phyloP scores from a whole-genome alignment of 371 early-diverging fungal genomes.

The Thermomucor indicae-seudaticae region DNA sequence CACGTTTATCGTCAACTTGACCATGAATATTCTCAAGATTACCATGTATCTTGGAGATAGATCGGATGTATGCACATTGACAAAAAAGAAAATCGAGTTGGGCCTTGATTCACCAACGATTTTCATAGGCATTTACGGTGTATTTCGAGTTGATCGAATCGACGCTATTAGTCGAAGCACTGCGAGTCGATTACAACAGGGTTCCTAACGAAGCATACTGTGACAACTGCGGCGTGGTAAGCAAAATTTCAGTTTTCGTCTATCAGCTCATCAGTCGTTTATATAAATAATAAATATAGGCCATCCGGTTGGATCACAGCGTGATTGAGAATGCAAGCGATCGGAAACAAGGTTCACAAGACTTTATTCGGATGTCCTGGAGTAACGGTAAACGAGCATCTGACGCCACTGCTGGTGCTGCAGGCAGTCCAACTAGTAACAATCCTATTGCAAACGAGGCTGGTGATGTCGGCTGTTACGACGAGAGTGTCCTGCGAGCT shows the following conservation, averaged over 20 bases:
- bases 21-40: conserved; percentile 40
- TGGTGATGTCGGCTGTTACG: no score
- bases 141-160: conserved; percentile 42
- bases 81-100: no score
- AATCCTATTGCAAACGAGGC: no score
- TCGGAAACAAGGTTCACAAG: conserved; percentile 1
- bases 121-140: conserved; percentile 29
- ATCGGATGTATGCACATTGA: conserved; percentile 29
- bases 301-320: conserved; percentile 1
- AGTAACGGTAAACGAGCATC: background rate
- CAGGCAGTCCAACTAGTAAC: background rate
- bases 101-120: background rate
- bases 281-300: conserved; percentile 1
- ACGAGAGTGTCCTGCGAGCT: background rate
- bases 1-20: conserved; percentile 33
- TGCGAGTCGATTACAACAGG: conserved; percentile 29
- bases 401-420: background rate
- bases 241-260: background rate
- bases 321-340: background rate
- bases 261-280: no score
- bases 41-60: conserved; percentile 33
- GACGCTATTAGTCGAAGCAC: conserved; percentile 37
- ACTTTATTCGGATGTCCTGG: background rate
- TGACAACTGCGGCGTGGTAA: conserved; percentile 38
- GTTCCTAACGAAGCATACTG: conserved; percentile 28